Percentiles rank a stretch among this genome's conserved stretches.
Evolutionary conservation across 139 green algal species (phyloP).

Genomic region (Gonium pectorale): DNA sequence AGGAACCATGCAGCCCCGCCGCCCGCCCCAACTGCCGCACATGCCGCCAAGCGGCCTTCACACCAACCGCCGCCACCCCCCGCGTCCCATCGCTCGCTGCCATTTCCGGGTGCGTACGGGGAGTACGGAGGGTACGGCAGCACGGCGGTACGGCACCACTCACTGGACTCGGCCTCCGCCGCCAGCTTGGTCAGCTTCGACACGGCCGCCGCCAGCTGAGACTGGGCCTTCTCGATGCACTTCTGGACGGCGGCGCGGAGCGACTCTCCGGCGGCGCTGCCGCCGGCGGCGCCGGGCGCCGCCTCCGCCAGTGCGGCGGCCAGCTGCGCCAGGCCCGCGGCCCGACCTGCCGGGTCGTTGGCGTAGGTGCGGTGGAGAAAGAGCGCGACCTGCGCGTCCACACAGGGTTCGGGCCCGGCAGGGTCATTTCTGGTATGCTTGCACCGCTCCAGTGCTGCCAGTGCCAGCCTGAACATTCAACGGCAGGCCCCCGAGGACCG

Average conservation of each 20-base stretch:
- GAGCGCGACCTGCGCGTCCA: conserved; percentile 6
- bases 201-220: neutral
- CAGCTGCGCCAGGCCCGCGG: neutral
- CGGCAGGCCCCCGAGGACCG: no score
- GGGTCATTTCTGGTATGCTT: no score
- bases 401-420: no score
- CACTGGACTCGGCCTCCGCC: neutral
- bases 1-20: no score
- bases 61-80: no score
- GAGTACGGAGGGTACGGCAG: neutral
- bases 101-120: no score
- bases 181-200: neutral
- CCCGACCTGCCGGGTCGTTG: neutral
- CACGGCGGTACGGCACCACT: neutral
- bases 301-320: neutral
- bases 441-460: no score
- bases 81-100: no score
- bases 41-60: no score
- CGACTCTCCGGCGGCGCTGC: neutral
- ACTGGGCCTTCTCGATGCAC: neutral
- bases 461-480: no score
- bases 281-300: neutral
- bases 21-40: no score
- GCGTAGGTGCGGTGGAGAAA: neutral
- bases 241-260: neutral